Conservation (phyloP, 805 yeast genomes). For the Ogataea dorogensis region DNA sequence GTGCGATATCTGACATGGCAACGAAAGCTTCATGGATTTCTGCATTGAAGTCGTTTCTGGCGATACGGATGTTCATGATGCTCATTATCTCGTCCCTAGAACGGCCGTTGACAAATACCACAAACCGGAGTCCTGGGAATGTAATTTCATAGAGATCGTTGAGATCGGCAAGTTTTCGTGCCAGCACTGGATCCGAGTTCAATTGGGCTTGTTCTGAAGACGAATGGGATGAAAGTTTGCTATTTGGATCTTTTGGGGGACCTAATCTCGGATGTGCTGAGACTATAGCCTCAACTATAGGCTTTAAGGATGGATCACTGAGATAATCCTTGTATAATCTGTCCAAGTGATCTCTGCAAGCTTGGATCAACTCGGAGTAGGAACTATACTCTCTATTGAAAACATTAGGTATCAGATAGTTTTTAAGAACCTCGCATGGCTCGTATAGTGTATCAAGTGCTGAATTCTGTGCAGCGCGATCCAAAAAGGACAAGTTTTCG, state of each 20-base stretch:
- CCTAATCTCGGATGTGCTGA: slow-evolving; percentile 92
- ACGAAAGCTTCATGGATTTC: slow-evolving; percentile 71
- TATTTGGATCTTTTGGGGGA: slow-evolving; percentile 40
- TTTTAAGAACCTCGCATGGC: slow-evolving; percentile 51
- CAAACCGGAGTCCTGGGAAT: slow-evolving; percentile 73
- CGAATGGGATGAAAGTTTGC: slow-evolving; percentile 62
- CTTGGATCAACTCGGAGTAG: slow-evolving; percentile 30
- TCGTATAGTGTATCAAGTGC: slow-evolving; percentile 62
- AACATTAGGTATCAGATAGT: slow-evolving; percentile 33
- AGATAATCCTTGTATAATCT: slow-evolving; percentile 3
- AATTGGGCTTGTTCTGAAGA: slow-evolving; percentile 68
- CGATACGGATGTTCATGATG: slow-evolving; percentile 59
- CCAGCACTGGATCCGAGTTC: slow-evolving; percentile 48
- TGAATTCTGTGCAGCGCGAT: slow-evolving; percentile 32
- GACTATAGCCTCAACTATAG: slow-evolving; percentile 48
- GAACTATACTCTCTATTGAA: slow-evolving; percentile 21
- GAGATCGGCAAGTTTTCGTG: slow-evolving; percentile 46
- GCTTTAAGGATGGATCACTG: slow-evolving; percentile 5
- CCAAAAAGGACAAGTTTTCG: slow-evolving; percentile 21
- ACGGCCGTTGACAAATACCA: slow-evolving; percentile 87
- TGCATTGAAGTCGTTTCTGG: slow-evolving; percentile 45
- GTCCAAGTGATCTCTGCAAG: slow-evolving; percentile 11
- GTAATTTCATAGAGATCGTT: slow-evolving; percentile 48
- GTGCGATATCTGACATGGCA: slow-evolving; percentile 92
- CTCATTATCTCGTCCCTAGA: slow-evolving; percentile 61